phyloP scores from a whole-genome alignment of 192 early-diverging fungal genomes.

The Coemansia sp. region DNA sequence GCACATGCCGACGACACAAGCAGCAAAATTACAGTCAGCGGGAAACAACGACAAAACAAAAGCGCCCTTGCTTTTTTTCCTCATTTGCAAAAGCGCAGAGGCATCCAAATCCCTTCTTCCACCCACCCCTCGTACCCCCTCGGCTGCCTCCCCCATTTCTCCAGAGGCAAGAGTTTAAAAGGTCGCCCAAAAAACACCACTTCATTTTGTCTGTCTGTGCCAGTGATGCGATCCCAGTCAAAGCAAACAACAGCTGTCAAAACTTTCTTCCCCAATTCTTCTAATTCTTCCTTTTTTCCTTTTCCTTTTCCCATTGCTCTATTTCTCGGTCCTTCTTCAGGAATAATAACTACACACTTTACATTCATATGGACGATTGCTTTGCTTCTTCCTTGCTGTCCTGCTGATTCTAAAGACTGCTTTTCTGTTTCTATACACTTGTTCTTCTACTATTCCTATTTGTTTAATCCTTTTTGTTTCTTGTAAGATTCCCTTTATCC shows the following conservation, averaged over 20 bases:
- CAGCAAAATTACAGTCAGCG: constrained; percentile 8
- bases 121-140: no score
- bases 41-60: neutral
- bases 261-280: neutral
- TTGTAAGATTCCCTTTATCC: neutral
- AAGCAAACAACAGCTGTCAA: neutral
- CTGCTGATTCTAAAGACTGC: neutral
- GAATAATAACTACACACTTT: neutral
- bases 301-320: neutral
- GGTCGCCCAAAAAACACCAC: neutral
- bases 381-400: neutral
- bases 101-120: neutral
- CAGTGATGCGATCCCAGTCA: neutral
- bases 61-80: neutral
- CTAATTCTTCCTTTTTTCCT: neutral
- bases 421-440: no score
- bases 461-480: neutral
- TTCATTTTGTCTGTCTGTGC: constrained; percentile 1
- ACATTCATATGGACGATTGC: neutral
- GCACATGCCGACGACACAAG: neutral
- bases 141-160: no score
- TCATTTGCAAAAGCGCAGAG: neutral
- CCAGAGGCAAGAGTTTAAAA: neutral
- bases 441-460: no score
- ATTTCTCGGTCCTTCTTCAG: neutral